These are phyloP conservation scores for Debaryomyces castellii DNA, from an alignment of 805 yeast genomes.

Conservation along the genomic window DNA sequence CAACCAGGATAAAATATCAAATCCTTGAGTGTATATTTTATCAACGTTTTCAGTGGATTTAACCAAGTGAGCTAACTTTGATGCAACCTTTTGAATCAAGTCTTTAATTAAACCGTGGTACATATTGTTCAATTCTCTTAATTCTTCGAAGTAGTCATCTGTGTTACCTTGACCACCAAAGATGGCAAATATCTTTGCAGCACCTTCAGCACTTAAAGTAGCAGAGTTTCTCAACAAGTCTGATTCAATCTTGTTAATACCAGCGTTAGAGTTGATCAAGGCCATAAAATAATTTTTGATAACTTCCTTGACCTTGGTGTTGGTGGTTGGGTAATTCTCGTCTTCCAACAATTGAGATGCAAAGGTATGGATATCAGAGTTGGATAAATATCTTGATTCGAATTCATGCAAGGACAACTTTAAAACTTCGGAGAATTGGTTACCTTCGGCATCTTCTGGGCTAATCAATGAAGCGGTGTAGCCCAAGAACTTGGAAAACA, in stretches of 20 bases:
- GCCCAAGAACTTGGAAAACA: constrained; percentile 81
- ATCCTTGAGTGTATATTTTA: constrained; percentile 90
- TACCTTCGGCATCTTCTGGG: constrained; percentile 31
- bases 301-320: constrained; percentile 67
- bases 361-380: constrained; percentile 79
- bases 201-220: constrained; percentile 31
- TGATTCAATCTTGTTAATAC: constrained; percentile 23
- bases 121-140: constrained; percentile 76
- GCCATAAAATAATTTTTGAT: constrained; percentile 72
- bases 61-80: constrained; percentile 64
- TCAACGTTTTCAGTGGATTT: constrained; percentile 73
- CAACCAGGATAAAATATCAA: constrained; percentile 87
- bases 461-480: constrained; percentile 53
- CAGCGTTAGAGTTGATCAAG: constrained; percentile 25
- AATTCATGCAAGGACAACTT: constrained; percentile 75
- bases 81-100: constrained; percentile 68
- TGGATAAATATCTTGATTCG: constrained; percentile 66
- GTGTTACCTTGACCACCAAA: constrained; percentile 99
- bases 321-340: constrained; percentile 60
- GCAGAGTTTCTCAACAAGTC: constrained; percentile 65
- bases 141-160: constrained; percentile 95
- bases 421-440: constrained; percentile 69
- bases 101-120: constrained; percentile 74
- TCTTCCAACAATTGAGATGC: constrained; percentile 66
- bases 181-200: constrained; percentile 71